Evolutionary conservation across 148 eudicot genomes (phyloP).

Genomic region (Beta vulgaris): DNA sequence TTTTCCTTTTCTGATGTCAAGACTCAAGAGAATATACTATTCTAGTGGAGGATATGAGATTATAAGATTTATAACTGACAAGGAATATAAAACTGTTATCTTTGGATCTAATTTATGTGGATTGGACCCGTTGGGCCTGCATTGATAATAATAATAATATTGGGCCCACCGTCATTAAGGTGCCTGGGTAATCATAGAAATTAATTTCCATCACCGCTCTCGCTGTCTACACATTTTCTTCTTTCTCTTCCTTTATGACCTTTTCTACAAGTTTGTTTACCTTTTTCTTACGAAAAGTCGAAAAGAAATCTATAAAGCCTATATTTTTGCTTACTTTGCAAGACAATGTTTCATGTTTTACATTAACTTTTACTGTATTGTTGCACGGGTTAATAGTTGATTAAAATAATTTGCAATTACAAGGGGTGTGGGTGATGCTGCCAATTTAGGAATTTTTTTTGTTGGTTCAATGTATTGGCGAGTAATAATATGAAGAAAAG

Average conservation of each 20-base stretch:
- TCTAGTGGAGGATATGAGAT: too few relatives aligned
- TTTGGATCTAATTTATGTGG: neutral
- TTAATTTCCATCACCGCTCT: conserved; percentile 14
- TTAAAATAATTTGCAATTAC: neutral
- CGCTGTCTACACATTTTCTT: conserved; percentile 1
- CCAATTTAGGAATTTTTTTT: too few relatives aligned
- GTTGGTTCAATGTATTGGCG: neutral
- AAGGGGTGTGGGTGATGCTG: neutral
- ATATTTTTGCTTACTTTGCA: conserved; percentile 23
- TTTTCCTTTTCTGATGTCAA: too few relatives aligned
- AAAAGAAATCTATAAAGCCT: conserved; percentile 21
- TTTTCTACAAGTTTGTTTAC: conserved; percentile 17
- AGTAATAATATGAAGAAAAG: too few relatives aligned
- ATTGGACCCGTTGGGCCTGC: neutral
- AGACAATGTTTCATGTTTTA: conserved; percentile 14
- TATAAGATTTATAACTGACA: too few relatives aligned
- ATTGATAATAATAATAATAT: neutral
- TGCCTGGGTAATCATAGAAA: conserved; percentile 14
- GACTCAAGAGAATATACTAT: too few relatives aligned
- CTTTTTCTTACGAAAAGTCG: neutral
- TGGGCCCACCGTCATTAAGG: conserved; percentile 28
- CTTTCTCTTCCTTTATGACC: neutral
- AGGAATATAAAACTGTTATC: neutral
- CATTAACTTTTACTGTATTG: conserved; percentile 1
- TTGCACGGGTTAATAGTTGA: conserved; percentile 6